Evolutionary conservation across 768 basidiomycete genomes (phyloP).

Genomic region (Rhizopogon roseolus): DNA sequence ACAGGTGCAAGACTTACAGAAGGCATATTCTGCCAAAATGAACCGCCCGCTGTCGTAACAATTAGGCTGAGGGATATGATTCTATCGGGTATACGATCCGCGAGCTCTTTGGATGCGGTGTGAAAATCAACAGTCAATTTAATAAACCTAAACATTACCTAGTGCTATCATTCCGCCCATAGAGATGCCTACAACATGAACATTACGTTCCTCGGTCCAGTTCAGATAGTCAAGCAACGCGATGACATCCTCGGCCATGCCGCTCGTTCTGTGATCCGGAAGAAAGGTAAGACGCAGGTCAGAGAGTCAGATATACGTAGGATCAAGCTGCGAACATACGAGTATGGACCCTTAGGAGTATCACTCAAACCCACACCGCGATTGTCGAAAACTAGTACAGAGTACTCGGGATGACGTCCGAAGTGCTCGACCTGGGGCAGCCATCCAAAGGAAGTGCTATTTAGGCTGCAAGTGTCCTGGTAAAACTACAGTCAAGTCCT

Average conservation of each 20-base stretch:
- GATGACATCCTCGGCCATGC: constrained; percentile 74
- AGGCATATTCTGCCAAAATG: constrained; percentile 53
- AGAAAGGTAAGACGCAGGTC: not conserved
- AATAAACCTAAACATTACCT: constrained; percentile 32
- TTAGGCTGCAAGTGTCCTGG: constrained; percentile 40
- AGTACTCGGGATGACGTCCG: constrained; percentile 45
- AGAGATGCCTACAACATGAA: constrained; percentile 73
- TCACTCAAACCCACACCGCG: constrained; percentile 77
- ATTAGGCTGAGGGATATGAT: constrained; percentile 61
- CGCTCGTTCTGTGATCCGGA: constrained; percentile 47
- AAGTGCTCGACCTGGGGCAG: constrained; percentile 61
- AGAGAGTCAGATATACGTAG: too few relatives aligned
- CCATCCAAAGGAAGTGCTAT: constrained; percentile 63
- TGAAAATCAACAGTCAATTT: not conserved
- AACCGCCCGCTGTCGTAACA: constrained; percentile 68
- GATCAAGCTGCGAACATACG: constrained; percentile 33
- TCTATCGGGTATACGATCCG: constrained; percentile 58
- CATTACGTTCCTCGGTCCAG: constrained; percentile 56
- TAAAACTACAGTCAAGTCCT: not conserved
- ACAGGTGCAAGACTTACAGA: constrained; percentile 40
- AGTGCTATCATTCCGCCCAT: constrained; percentile 85
- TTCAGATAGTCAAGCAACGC: constrained; percentile 64
- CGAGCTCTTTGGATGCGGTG: constrained; percentile 47
- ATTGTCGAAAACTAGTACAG: constrained; percentile 77
- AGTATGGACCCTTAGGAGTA: constrained; percentile 69